These are phyloP conservation scores for Penicilliopsis zonata DNA, from an alignment of 495 filamentous ascomycete genomes.

Conservation along the genomic window DNA sequence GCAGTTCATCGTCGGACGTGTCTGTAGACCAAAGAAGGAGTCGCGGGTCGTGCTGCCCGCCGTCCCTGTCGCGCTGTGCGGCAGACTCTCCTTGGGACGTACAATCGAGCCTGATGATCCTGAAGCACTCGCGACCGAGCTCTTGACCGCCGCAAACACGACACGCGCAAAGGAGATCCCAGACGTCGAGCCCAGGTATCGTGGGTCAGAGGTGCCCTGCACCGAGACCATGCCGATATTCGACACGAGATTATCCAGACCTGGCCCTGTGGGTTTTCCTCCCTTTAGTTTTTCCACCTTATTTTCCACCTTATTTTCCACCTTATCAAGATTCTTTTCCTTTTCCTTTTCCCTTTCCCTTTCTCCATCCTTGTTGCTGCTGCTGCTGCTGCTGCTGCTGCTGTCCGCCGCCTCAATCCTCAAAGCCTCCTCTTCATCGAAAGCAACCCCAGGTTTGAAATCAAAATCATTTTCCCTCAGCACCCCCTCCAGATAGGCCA, in stretches of 20 bases:
- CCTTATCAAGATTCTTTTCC: slow-evolving; percentile 9
- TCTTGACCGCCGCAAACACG: slow-evolving; percentile 89
- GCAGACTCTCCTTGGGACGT: slow-evolving; percentile 34
- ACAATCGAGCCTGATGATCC: too few species aligned
- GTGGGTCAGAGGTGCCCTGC: slow-evolving; percentile 61
- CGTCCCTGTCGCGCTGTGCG: slow-evolving; percentile 32
- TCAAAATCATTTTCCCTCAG: slow-evolving; percentile 56
- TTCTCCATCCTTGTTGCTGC: slow-evolving; percentile 10
- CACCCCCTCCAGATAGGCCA: slow-evolving; percentile 72
- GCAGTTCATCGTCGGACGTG: slow-evolving; percentile 72
- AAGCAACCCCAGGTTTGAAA: slow-evolving; percentile 63
- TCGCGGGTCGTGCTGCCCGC: slow-evolving; percentile 74
- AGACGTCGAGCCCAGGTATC: slow-evolving; percentile 74
- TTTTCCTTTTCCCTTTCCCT: slow-evolving; percentile 9
- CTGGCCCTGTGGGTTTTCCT: slow-evolving; percentile 51
- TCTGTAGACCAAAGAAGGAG: slow-evolving; percentile 89
- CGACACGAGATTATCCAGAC: slow-evolving; percentile 61
- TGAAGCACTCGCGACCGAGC: slow-evolving; percentile 52
- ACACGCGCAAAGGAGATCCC: slow-evolving; percentile 92
- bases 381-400: slow-evolving; percentile 8
- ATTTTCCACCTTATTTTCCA: slow-evolving; percentile 24
- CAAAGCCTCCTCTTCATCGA: slow-evolving; percentile 48
- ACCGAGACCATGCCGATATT: slow-evolving; percentile 69
- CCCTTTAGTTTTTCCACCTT: slow-evolving; percentile 18
- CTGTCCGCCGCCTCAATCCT: slow-evolving; percentile 20